These are phyloP conservation scores for Rhododendron vialii DNA, from an alignment of 148 eudicot species.

Conservation along the genomic window DNA sequence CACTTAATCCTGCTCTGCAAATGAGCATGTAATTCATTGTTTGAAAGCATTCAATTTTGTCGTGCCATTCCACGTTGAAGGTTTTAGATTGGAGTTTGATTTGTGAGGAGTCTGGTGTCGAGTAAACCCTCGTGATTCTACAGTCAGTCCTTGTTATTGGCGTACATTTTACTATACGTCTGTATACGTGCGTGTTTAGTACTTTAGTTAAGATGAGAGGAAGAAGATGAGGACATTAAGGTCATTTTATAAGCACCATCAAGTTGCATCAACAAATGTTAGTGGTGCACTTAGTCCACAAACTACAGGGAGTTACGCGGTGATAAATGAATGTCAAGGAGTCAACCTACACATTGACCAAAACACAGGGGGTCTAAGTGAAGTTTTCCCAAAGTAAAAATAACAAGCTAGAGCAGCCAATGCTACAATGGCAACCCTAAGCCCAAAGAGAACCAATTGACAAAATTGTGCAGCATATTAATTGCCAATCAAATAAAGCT, in stretches of 20 bases:
- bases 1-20: background rate
- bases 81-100: background rate
- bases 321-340: background rate
- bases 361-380: background rate
- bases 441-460: background rate
- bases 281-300: background rate
- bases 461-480: background rate
- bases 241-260: background rate
- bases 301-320: background rate
- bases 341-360: background rate
- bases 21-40: background rate
- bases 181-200: background rate
- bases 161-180: background rate
- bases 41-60: background rate
- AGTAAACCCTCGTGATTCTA: background rate
- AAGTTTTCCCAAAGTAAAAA: background rate
- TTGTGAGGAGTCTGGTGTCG: background rate
- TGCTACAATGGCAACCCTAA: slow-evolving; percentile 4
- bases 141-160: background rate
- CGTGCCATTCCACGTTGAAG: too few relatives aligned
- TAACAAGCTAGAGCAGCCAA: background rate
- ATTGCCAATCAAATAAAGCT: slow-evolving; percentile 20
- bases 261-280: background rate
- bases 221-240: background rate
- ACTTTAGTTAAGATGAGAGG: background rate